phyloP scores from a whole-genome alignment of 805 yeast species.

The Hanseniaspora guilliermondii region DNA sequence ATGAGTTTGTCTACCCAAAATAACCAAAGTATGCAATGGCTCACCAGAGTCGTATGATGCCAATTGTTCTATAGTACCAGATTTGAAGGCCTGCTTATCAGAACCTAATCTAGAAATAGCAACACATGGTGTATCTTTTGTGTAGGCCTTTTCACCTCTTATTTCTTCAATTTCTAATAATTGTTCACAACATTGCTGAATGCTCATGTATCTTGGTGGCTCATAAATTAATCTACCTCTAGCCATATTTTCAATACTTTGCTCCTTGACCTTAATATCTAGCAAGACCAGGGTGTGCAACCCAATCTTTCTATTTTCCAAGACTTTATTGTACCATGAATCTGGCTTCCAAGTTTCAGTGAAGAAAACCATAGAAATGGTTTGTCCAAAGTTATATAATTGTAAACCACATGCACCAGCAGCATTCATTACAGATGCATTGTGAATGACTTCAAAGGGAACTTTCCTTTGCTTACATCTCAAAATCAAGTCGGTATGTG shows the following conservation, averaged over 20 bases:
- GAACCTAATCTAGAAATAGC: constrained; percentile 88
- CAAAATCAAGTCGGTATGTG: constrained; percentile 86
- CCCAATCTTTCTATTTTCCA: constrained; percentile 84
- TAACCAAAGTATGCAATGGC: constrained; percentile 82
- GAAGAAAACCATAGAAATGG: constrained; percentile 91
- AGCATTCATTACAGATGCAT: constrained; percentile 96
- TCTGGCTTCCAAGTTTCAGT: constrained; percentile 95
- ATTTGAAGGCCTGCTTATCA: constrained; percentile 66
- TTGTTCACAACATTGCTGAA: constrained; percentile 79
- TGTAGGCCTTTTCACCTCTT: constrained; percentile 66
- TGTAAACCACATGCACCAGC: constrained; percentile 97
- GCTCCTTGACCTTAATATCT: constrained; percentile 94
- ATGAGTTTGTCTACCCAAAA: constrained; percentile 87
- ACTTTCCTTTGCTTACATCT: constrained; percentile 80
- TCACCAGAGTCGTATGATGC: constrained; percentile 81
- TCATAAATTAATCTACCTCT: constrained; percentile 85
- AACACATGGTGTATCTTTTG: constrained; percentile 80
- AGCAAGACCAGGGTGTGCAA: constrained; percentile 77
- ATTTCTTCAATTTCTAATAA: constrained; percentile 74
- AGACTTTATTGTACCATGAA: constrained; percentile 75
- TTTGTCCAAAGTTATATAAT: constrained; percentile 88
- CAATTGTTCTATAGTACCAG: constrained; percentile 70
- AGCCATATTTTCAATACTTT: constrained; percentile 85
- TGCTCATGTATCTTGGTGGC: constrained; percentile 94
- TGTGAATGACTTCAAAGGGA: constrained; percentile 71